Conservation (phyloP, 1,284 basidiomycete species). For the Puccinia novopanici region DNA sequence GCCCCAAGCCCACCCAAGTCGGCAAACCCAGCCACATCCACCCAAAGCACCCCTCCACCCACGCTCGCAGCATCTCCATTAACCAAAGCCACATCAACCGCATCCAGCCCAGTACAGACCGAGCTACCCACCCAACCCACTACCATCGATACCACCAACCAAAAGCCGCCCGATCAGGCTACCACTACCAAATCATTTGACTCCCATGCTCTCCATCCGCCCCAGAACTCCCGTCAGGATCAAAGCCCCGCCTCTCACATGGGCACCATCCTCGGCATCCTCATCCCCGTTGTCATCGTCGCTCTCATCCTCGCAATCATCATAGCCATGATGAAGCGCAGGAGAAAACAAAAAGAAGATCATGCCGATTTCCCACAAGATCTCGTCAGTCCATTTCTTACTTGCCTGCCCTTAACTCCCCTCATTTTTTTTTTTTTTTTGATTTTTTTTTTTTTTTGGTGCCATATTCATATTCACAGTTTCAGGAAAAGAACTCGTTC, state of each 20-base stretch:
- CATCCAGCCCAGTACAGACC: neutral
- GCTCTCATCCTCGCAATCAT: slow-evolving; percentile 15
- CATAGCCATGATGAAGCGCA: slow-evolving; percentile 8
- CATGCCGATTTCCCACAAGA: neutral
- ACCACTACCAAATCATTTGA: neutral
- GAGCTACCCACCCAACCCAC: neutral
- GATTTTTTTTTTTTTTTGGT: neutral
- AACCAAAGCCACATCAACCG: neutral
- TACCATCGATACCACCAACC: neutral
- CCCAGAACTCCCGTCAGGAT: neutral
- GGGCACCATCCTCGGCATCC: slow-evolving; percentile 38
- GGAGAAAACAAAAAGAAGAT: neutral
- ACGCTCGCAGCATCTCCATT: neutral
- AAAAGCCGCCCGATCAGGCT: neutral
- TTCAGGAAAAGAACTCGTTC: slow-evolving; percentile 2
- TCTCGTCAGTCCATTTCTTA: slow-evolving; percentile 5
- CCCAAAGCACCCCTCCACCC: neutral
- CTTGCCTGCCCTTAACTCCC: neutral
- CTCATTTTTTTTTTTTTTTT: neutral
- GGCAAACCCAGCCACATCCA: neutral
- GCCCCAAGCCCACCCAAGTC: neutral
- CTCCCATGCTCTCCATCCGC: neutral
- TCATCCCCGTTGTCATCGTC: slow-evolving; percentile 12
- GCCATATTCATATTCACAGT: too few relatives aligned
- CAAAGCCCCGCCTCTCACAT: neutral